Evolutionary conservation across 2,329 filamentous ascomycete genomes (phyloP).

Genomic region (Dryadomyces quercivorus): DNA sequence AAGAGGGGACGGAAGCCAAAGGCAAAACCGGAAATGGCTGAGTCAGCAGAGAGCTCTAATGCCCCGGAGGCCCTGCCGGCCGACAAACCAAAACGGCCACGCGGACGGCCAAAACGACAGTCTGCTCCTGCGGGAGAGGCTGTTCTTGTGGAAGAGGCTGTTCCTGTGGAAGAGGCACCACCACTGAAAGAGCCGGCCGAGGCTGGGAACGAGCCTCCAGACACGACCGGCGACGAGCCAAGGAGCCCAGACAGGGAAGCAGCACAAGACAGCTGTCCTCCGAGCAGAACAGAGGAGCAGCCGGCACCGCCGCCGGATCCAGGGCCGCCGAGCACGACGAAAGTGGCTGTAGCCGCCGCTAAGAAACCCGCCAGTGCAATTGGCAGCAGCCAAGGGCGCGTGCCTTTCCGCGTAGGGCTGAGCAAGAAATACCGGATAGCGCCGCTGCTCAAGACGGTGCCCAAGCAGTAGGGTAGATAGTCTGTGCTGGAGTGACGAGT

Average conservation of each 20-base stretch:
- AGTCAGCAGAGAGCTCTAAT: background rate
- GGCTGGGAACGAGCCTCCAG: background rate
- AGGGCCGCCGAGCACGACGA: background rate
- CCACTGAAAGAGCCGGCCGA: background rate
- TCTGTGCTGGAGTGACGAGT: background rate
- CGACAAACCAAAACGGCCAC: background rate
- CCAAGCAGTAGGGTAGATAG: slow-evolving; percentile 19
- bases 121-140: background rate
- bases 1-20: background rate
- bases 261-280: background rate
- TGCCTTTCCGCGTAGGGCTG: slow-evolving; percentile 36
- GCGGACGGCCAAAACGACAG: background rate
- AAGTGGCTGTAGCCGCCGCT: background rate
- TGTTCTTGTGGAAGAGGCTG: background rate
- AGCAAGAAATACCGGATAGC: slow-evolving; percentile 38
- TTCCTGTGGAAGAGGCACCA: background rate
- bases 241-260: no score
- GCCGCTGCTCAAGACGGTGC: slow-evolving; percentile 36
- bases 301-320: background rate
- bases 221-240: background rate
- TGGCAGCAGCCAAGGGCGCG: slow-evolving; percentile 19
- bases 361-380: slow-evolving; percentile 1
- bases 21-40: background rate
- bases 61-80: background rate
- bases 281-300: background rate